Evolutionary conservation across 2,329 filamentous ascomycete genomes (phyloP), one percentile per base, ranked within the genome.

Genomic region (Arthrinium puccinioides): DNA sequence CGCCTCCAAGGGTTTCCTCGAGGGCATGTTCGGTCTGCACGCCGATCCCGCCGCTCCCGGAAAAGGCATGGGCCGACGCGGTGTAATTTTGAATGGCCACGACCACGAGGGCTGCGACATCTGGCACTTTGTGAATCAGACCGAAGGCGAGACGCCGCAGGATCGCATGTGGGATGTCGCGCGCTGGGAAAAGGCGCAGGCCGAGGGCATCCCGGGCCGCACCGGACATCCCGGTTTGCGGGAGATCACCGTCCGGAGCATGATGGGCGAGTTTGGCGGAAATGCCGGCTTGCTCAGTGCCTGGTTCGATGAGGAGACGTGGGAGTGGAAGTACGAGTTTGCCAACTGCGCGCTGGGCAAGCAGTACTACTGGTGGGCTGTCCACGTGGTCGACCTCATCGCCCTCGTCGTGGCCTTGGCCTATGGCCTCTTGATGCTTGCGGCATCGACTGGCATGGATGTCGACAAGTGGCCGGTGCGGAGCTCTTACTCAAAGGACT

Each of bases 211-310:
- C 16, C 53, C 66, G 1, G 62, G 58, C 7, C 54, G 59, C 2
- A 48, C 60, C 2, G 66, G 61, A 5, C 48, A 74, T 3, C 76
- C 83, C 0, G 83, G 83, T 1, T 67, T 96, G 6, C 72, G 90
- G 20, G 92, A 98, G 62, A 79, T 97, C 46, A 98, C 92, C 0
- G 84, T 98, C 3, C 80, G 89, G 41, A 95, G 87, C 60, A 97
- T 98, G 88, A 98, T 98, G 92, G 92, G 92, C 39, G 85, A 86
- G 39, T 98, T 84, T 60, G 82, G 79, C n/a, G 92, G 92, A 15
- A 92, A 96, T 56, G 87, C 88, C 0, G 92, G 88, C 0, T 68
- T 98, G 28, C 62, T 98, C 27, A 92, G 84, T 44, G 73, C 85
- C 1, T 98, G 90, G 90, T 97, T 90, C 54, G 87, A 97, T 57